Percentiles rank a stretch among this genome's conserved stretches.
These are phyloP conservation scores for Eremomyces bilateralis DNA, from an alignment of 495 filamentous ascomycete species.

Conservation along the genomic window DNA sequence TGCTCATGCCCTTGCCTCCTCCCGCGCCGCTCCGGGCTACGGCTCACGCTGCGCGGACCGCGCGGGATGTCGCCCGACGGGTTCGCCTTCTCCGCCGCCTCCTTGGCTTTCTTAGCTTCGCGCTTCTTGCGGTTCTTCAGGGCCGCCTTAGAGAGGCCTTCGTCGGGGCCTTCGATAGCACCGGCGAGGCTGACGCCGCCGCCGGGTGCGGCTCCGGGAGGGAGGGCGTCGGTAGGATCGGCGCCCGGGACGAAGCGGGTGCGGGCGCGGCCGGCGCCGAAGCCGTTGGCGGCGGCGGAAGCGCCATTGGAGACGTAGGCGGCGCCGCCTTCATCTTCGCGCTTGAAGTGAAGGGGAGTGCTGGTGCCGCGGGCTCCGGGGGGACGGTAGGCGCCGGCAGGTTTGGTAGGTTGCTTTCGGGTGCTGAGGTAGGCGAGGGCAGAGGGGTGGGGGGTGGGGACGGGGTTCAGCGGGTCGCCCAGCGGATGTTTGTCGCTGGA, in stretches of 20 bases:
- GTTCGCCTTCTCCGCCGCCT: slow-evolving; percentile 27
- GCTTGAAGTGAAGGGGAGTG: slow-evolving; percentile 87
- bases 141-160: slow-evolving; percentile 63
- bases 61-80: slow-evolving; percentile 7
- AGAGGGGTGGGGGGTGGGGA: slow-evolving; percentile 66
- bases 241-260: slow-evolving; percentile 70
- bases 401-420: slow-evolving; percentile 80
- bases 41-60: slow-evolving; percentile 23
- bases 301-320: slow-evolving; percentile 68
- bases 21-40: slow-evolving; percentile 19
- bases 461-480: slow-evolving; percentile 50
- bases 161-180: slow-evolving; percentile 34
- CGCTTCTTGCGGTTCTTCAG: slow-evolving; percentile 99
- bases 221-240: slow-evolving; percentile 34
- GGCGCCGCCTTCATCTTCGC: slow-evolving; percentile 88
- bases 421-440: slow-evolving; percentile 64
- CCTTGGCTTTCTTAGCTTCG: slow-evolving; percentile 83
- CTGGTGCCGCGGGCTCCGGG: slow-evolving; percentile 80
- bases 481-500: slow-evolving; percentile 33
- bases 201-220: slow-evolving; percentile 46
- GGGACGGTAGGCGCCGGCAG: slow-evolving; percentile 84
- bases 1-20: slow-evolving; percentile 32
- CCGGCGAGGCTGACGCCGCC: slow-evolving; percentile 41
- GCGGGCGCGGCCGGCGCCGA: slow-evolving; percentile 46
- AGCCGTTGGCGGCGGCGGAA: slow-evolving; percentile 34